phyloP scores from a whole-genome alignment of 1,139 yeast species.

The Debaryomyces nepalensis region DNA sequence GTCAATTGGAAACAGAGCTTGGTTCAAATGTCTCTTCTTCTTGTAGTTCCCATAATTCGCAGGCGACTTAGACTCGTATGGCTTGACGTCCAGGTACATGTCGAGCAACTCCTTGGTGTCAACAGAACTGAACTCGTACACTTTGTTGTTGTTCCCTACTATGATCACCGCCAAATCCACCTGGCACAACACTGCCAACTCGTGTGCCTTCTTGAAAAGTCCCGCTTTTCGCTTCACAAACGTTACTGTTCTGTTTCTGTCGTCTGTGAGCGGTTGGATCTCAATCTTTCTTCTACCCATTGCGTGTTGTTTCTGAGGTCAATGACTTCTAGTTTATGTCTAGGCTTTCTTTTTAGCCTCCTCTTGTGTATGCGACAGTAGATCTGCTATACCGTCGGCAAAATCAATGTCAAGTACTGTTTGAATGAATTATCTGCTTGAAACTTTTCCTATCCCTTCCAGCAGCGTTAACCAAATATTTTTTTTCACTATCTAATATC shows the following conservation, averaged over 20 bases:
- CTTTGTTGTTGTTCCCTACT: constrained; percentile 79
- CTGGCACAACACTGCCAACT: constrained; percentile 87
- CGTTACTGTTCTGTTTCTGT: constrained; percentile 85
- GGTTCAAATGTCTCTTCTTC: constrained; percentile 34
- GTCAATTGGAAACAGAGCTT: constrained; percentile 19
- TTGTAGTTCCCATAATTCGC: constrained; percentile 56
- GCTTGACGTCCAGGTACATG: constrained; percentile 48
- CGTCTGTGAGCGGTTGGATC: constrained; percentile 88
- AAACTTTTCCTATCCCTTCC: neutral
- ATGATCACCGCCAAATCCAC: constrained; percentile 92
- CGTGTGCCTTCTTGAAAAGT: constrained; percentile 93
- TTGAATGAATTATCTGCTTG: neutral
- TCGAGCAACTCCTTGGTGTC: constrained; percentile 65
- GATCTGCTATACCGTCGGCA: no score
- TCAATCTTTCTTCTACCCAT: constrained; percentile 99
- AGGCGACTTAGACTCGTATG: constrained; percentile 66
- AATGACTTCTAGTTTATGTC: neutral
- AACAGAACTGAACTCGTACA: constrained; percentile 81
- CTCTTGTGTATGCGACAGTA: neutral
- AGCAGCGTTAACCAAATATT: neutral
- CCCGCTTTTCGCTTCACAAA: constrained; percentile 96
- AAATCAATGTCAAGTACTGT: no score
- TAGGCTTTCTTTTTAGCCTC: neutral
- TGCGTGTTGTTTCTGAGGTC: neutral
- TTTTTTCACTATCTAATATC: neutral